Conservation (phyloP, 192 early-diverging fungal species). For the Coemansia sp. region DNA sequence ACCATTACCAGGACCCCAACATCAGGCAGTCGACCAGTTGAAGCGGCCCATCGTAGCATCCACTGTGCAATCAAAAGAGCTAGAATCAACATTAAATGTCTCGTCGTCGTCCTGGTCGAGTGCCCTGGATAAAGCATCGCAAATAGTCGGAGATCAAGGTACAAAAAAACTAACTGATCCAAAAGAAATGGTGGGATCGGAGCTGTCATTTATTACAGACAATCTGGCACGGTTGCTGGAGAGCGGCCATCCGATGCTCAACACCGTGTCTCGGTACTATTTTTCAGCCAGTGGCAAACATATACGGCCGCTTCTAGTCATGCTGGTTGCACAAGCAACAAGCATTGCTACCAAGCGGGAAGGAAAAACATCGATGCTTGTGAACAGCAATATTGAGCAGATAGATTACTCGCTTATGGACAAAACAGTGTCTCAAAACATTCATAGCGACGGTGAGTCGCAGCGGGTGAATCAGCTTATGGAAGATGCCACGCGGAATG, state of each 20-base stretch:
- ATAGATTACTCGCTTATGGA: constrained; percentile 60
- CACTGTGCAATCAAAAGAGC: constrained; percentile 9
- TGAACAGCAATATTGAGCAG: constrained; percentile 29
- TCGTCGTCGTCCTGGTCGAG: constrained; percentile 14
- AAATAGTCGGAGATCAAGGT: constrained; percentile 14
- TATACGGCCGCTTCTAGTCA: constrained; percentile 86
- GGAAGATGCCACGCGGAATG: constrained; percentile 18
- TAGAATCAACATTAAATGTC: neutral
- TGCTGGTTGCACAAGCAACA: constrained; percentile 86
- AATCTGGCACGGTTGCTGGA: constrained; percentile 84
- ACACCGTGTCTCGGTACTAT: constrained; percentile 88
- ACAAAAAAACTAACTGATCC: constrained; percentile 15
- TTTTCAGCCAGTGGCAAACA: constrained; percentile 85
- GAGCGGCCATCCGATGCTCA: constrained; percentile 83
- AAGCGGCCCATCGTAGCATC: constrained; percentile 32
- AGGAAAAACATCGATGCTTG: constrained; percentile 30
- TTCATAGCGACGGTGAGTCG: constrained; percentile 42
- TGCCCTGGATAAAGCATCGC: constrained; percentile 33
- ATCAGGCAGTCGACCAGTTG: constrained; percentile 18
- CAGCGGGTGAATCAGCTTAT: constrained; percentile 33
- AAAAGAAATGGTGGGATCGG: constrained; percentile 72
- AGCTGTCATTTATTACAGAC: constrained; percentile 79
- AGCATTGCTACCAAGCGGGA: constrained; percentile 61
- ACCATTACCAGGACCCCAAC: constrained; percentile 29
- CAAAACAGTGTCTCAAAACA: constrained; percentile 56